Evolutionary conservation across 768 basidiomycete species (phyloP).

Genomic region (Daedaleopsis nitida): DNA sequence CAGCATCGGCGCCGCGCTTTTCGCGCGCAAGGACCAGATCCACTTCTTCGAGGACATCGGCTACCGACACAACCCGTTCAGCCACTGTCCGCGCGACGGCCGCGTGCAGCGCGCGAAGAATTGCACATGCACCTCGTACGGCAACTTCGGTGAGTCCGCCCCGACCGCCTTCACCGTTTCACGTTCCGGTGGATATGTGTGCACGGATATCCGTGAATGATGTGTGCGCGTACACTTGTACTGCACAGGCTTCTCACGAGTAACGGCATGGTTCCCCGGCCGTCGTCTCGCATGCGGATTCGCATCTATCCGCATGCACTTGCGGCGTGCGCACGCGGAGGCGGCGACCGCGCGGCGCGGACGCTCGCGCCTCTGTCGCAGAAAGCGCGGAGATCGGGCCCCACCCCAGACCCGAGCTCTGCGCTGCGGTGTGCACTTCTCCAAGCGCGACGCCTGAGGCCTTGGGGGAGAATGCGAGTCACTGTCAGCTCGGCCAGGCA

Average conservation of each 20-base stretch:
- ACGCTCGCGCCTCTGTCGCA: neutral
- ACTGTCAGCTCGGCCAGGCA: no score
- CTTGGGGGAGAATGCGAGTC: no score
- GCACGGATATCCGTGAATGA: no score
- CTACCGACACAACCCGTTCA: constrained; percentile 56
- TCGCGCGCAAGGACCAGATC: constrained; percentile 55
- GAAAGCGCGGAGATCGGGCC: neutral
- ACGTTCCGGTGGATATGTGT: no score
- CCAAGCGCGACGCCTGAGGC: no score
- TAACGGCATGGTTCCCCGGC: neutral
- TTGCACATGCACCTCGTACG: constrained; percentile 50
- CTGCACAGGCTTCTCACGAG: no score
- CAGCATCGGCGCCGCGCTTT: constrained; percentile 51
- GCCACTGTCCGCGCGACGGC: constrained; percentile 46
- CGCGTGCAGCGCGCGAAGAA: constrained; percentile 41
- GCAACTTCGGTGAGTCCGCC: constrained; percentile 56
- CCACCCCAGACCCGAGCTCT: neutral
- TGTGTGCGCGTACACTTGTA: no score
- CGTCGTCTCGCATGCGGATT: neutral
- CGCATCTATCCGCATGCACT: no score
- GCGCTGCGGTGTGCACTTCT: neutral
- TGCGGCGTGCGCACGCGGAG: neutral
- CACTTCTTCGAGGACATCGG: constrained; percentile 81
- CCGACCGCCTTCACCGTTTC: neutral
- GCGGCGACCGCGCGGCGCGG: neutral